A percentile compares a stretch with the other conserved stretches of the same genome.
phyloP scores from a whole-genome alignment of 257 asterid species.

The Solanum ahanhuiri region DNA sequence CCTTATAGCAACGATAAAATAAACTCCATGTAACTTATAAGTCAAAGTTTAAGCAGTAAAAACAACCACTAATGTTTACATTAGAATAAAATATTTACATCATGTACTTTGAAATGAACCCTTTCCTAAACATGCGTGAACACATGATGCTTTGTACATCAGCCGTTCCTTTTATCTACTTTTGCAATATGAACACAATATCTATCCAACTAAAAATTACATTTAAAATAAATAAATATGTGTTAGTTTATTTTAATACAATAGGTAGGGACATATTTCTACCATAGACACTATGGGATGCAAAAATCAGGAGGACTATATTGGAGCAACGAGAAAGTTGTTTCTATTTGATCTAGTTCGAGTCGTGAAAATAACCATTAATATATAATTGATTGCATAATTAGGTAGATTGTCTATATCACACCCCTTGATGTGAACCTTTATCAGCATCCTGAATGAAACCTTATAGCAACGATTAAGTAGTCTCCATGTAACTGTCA shows the following conservation, averaged over 20 bases:
- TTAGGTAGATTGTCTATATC: neutral
- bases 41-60: neutral
- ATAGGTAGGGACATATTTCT: slow-evolving; percentile 83
- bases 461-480: neutral
- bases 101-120: neutral
- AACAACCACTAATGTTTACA: neutral
- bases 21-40: neutral
- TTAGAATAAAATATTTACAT: neutral
- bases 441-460: neutral
- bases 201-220: neutral
- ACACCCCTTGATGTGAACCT: neutral
- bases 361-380: neutral
- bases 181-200: neutral
- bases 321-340: neutral
- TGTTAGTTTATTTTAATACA: neutral
- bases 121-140: no score
- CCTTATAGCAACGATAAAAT: neutral
- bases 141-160: neutral
- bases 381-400: neutral
- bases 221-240: neutral
- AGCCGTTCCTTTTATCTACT: neutral
- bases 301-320: slow-evolving; percentile 75
- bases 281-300: slow-evolving; percentile 85
- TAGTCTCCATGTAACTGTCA: neutral
- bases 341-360: no score